phyloP scores from a whole-genome alignment of 306 rosid genomes.

The Acacia crassicarpa region DNA sequence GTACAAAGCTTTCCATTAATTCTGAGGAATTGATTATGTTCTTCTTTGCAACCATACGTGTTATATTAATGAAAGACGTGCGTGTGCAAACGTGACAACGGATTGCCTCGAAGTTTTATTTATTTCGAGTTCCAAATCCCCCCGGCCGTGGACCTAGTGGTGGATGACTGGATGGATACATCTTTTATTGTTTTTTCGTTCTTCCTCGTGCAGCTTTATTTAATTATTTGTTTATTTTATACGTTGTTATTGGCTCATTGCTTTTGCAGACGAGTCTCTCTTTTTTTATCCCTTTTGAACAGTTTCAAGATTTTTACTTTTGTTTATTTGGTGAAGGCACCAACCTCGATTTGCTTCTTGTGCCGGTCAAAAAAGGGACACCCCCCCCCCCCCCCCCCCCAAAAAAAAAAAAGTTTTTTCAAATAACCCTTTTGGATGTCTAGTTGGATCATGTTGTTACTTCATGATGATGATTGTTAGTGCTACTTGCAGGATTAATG shows the following conservation, averaged over 20 bases:
- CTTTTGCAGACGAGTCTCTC: constrained; percentile 31
- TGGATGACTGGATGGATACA: neutral
- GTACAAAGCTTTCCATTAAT: constrained; percentile 14
- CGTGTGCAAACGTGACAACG: constrained; percentile 42
- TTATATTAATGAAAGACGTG: constrained; percentile 6
- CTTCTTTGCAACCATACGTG: neutral
- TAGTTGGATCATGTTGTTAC: too few relatives aligned
- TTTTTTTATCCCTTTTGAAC: constrained; percentile 7
- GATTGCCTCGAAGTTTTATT: constrained; percentile 36
- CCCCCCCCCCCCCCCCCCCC: too few relatives aligned
- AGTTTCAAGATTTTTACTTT: neutral
- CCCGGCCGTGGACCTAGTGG: constrained; percentile 1
- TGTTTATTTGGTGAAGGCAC: constrained; percentile 6
- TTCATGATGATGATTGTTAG: neutral
- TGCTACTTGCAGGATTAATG: neutral
- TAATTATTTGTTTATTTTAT: neutral
- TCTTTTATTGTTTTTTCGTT: constrained; percentile 26
- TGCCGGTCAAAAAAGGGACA: too few relatives aligned
- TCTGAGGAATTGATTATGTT: neutral
- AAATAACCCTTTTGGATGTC: too few relatives aligned
- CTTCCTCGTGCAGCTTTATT: constrained; percentile 23
- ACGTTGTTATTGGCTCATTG: neutral
- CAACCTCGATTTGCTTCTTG: neutral
- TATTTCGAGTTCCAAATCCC: constrained; percentile 30
- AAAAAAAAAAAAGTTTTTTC: too few relatives aligned